These are phyloP conservation scores for Viola pubescens DNA, from an alignment of 441 rosid genomes.

Conservation along the genomic window DNA sequence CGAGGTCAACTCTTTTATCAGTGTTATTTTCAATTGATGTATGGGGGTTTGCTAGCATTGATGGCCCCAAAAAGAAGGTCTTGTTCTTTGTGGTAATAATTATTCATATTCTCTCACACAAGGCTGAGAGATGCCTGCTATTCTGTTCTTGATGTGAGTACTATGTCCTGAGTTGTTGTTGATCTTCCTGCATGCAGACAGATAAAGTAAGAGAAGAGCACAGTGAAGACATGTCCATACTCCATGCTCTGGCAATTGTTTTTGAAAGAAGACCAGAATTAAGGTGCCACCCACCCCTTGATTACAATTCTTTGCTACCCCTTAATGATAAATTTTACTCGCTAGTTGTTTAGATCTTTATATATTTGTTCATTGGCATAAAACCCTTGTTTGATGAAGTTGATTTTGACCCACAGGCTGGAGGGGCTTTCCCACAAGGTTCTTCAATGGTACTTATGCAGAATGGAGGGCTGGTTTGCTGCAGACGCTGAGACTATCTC, in stretches of 20 bases:
- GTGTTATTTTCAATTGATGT: neutral
- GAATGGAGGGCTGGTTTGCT: slow-evolving; percentile 99
- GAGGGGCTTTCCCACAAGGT: slow-evolving; percentile 81
- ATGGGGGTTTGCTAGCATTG: slow-evolving; percentile 6
- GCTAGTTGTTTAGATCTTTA: neutral
- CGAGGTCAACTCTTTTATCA: neutral
- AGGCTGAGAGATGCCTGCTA: neutral
- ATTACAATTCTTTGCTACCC: neutral
- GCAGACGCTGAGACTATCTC: slow-evolving; percentile 96
- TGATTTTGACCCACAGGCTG: slow-evolving; percentile 37
- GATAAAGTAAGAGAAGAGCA: slow-evolving; percentile 60
- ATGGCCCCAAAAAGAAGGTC: neutral
- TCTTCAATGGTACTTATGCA: slow-evolving; percentile 93
- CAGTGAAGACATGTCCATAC: slow-evolving; percentile 72
- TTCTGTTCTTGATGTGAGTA: neutral
- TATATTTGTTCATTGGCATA: neutral
- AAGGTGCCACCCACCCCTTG: slow-evolving; percentile 39
- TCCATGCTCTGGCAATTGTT: slow-evolving; percentile 56
- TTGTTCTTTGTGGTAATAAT: slow-evolving; percentile 3
- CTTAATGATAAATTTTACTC: neutral
- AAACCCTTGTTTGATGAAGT: slow-evolving; percentile 8
- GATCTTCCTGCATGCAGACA: slow-evolving; percentile 43
- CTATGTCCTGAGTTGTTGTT: slow-evolving; percentile 8
- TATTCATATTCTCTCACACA: neutral
- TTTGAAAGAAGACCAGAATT: slow-evolving; percentile 71